Evolutionary conservation across 768 basidiomycete genomes (phyloP).

Genomic region (Phaeotremella fagi): DNA sequence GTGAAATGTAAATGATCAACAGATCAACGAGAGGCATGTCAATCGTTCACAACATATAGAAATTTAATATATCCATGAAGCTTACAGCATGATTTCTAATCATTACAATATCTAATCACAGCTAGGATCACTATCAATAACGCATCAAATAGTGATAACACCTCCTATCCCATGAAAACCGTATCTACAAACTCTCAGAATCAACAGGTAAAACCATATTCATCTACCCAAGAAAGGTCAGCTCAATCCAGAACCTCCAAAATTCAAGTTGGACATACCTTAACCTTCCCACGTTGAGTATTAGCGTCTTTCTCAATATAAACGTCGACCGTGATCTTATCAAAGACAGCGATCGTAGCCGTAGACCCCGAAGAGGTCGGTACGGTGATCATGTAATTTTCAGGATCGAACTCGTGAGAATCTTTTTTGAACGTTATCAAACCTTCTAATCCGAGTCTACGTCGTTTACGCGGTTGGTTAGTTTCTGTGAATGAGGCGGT

Average conservation of each 20-base stretch:
- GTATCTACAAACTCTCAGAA: slow-evolving; percentile 30
- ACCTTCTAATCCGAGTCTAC: slow-evolving; percentile 86
- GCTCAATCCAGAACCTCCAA: neutral
- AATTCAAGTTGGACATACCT: slow-evolving; percentile 42
- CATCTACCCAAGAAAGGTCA: slow-evolving; percentile 25
- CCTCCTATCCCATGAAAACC: too few species aligned
- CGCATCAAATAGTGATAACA: too few species aligned
- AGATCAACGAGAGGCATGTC: too few species aligned
- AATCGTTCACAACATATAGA: too few species aligned
- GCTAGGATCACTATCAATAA: too few species aligned
- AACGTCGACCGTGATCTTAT: slow-evolving; percentile 85
- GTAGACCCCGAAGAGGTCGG: slow-evolving; percentile 52
- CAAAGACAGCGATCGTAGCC: slow-evolving; percentile 77
- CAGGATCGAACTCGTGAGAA: slow-evolving; percentile 82
- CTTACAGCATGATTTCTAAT: too few species aligned
- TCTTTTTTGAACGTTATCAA: slow-evolving; percentile 82
- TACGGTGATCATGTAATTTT: slow-evolving; percentile 77
- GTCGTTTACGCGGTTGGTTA: neutral
- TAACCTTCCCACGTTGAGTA: slow-evolving; percentile 83
- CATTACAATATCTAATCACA: too few species aligned
- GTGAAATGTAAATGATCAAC: too few species aligned
- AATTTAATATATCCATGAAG: too few species aligned
- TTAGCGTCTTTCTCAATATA: slow-evolving; percentile 92
- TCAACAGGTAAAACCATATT: slow-evolving; percentile 36
- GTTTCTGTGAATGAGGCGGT: neutral